Conservation (phyloP, 768 basidiomycete species). For the Mycena chlorophos region DNA sequence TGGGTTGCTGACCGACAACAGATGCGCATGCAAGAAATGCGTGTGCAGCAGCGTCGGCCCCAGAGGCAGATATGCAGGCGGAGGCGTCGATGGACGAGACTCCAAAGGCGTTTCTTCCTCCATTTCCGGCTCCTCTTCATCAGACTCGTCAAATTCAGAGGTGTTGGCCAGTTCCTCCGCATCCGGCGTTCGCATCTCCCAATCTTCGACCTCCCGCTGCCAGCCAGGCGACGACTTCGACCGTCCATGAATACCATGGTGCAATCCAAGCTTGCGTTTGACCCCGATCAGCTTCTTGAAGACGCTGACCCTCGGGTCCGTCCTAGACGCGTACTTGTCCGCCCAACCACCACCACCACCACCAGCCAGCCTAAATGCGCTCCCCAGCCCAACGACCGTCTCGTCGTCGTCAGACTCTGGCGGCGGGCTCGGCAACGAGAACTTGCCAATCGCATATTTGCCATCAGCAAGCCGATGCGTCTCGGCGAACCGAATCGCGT, state of each 20-base stretch:
- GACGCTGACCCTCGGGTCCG: slow-evolving; percentile 72
- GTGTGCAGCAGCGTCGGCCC: slow-evolving; percentile 70
- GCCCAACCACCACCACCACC: slow-evolving; percentile 46
- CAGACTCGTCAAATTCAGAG: slow-evolving; percentile 24
- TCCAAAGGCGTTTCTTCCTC: slow-evolving; percentile 34
- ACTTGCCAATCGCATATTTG: slow-evolving; percentile 77
- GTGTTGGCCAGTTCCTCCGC: slow-evolving; percentile 33
- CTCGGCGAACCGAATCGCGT: slow-evolving; percentile 72
- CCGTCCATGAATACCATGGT: slow-evolving; percentile 28
- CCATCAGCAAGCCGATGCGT: slow-evolving; percentile 65
- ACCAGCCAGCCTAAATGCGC: background rate
- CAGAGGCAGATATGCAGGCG: slow-evolving; percentile 67
- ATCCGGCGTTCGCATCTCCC: slow-evolving; percentile 43
- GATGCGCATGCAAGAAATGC: slow-evolving; percentile 61
- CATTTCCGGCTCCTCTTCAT: slow-evolving; percentile 33
- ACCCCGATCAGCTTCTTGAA: slow-evolving; percentile 67
- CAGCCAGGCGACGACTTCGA: slow-evolving; percentile 42
- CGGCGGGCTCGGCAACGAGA: slow-evolving; percentile 64
- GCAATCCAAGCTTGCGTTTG: slow-evolving; percentile 62
- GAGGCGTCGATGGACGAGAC: slow-evolving; percentile 68
- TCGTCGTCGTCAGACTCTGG: slow-evolving; percentile 46
- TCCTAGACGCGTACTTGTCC: slow-evolving; percentile 54
- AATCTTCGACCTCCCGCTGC: slow-evolving; percentile 49
- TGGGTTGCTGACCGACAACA: slow-evolving; percentile 63
- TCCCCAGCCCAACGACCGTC: slow-evolving; percentile 21